Base-by-base conservation (phyloP, 805 yeast species). In the Candida nonsorbophila region DNA sequence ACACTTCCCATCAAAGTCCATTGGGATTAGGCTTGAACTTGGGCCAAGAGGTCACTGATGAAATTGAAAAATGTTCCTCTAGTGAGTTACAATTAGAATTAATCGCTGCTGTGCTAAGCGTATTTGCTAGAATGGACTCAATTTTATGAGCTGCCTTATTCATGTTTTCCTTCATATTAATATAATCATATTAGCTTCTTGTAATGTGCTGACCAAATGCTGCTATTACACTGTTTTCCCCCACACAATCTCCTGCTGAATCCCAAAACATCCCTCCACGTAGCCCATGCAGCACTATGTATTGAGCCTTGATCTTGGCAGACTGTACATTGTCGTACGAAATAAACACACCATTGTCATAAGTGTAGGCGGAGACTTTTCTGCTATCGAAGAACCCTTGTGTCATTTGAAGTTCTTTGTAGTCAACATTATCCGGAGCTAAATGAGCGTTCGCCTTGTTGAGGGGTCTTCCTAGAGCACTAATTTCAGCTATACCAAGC, bases 201-300 rank as follows among this genome's bases (percentile, higher is more conserved):
- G 11, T 7, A 10, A 21, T 10, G 23, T 21, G 21, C n/a, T 13
- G 12, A 23, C 11, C 11, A 10, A 21, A 7, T 21, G 11, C 23
- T 7, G 5, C 14, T 6, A 5, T 19, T 25, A 25, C 14, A 32
- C 27, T 7, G 31, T 28, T 16, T 16, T 16, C 4, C 8, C 26
- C 42, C 2, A 21, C 19, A 27, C 54, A 44, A 45, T 86, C 95
- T 2, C 95, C 95, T 33, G 79, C 69, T 0, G 95, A 79, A 45
- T 90, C 97, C 97, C 97, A 90, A 80, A 84, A 88, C 75, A 92
- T 79, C 0, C 84, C 95, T 0, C 98, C 97, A 0, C 80, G 94
- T 7, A 87, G 56, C 0, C 60, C 46, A 5, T 58, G 51, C 13
- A 53, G 41, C 22, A 39, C 42, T 6, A 81, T 74, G 42, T 74